Base-by-base conservation (phyloP, 352 stramenopile species). In the Pythium monospermum region DNA sequence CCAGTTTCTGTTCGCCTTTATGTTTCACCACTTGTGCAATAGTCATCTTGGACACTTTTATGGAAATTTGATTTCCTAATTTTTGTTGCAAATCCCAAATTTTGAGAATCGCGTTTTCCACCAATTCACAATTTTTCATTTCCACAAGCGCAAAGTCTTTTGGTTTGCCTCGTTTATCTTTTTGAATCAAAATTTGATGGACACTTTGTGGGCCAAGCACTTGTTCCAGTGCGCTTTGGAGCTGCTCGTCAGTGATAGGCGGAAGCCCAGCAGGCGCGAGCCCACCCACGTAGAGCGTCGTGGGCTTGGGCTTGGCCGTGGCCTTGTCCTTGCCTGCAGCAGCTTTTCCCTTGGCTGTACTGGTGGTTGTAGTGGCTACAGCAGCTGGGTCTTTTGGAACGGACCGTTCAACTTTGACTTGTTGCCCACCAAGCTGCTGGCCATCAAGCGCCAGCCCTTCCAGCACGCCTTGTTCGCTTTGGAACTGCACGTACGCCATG, bases 401-500 rank as follows among this genome's bases (percentile, higher is more conserved):
- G 0, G 77, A 88, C 18, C 64, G 54, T 37, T 84, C 63, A 1
- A 89, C 66, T 52, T 70, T 73, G 21, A 89, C 46, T 12, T 61
- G 39, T 18, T 80, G 68, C 0, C 69, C 65, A 7, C 78, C 58
- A 0, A 86, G 40, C 4, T 73, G 13, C 1, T 23, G 36, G 1
- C 72, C 72, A 33, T 84, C 37, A 12, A 53, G 45, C 21, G 43
- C 51, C 1, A 87, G 56, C 15, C 64, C 76, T 8, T 51, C 47
- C 16, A 57, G 38, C 1, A 83, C 70, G 6, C 73, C 76, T 7
- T 41, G 31, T 7, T 78, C 73, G 35, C 84, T 61, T 1, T 52
- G 37, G 44, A 86, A 86, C 46, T 87, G 70, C 4, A 87, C 73
- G 47, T 90, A 90, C 27, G 79, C 79, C 73, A 90, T 87, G 12